Base-by-base conservation (phyloP, 768 basidiomycete genomes). In the Neoboletus brunneissimus region DNA sequence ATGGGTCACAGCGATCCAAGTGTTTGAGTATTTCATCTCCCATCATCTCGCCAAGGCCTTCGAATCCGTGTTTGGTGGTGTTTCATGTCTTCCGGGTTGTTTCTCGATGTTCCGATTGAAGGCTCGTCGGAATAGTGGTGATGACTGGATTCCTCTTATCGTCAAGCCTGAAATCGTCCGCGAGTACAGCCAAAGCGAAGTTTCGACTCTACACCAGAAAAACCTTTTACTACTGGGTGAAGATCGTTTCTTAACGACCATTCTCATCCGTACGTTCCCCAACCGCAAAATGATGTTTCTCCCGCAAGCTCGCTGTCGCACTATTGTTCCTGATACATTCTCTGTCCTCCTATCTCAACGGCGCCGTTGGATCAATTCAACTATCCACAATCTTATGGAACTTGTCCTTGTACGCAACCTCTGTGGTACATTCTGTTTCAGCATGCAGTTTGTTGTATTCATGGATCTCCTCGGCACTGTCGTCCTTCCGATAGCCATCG, bases 31-130 rank as follows among this genome's bases (percentile, higher is more conserved):
- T 73, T 99, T 98, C 75, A 98, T 99, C 68, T 98, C 95, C 37
- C 97, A 99, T 73, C 96, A 99, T 72, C 83, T 94, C 51, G 91
- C 96, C 58, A 99, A 99, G 73, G 95, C 93, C 8, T 99, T 99
- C 74, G 97, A 99, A 72, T 94, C 97, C 22, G 94, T 97, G 25
- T 98, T 99, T 67, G 97, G 97, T 68, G 97, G 97, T 84, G 97
- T 99, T 55, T 94, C 97, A 13, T 99, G 97, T 78, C 79, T 98
- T 29, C 97, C 97, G 0, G 97, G 97, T n/a, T 99, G 97, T 74
- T 99, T 99, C 77, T 97, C 94, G 51, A 99, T 99, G 96, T 98
- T 98, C 75, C 82, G 97, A 51, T 80, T 99, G 68, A 99, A 99
- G 72, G 95, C 94, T 9, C 83, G 97, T 52, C 93, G 88, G 67